A percentile compares a stretch with the other conserved stretches of the same genome.
Conservation (phyloP, 2,329 filamentous ascomycete genomes). For the Penicillium griseofulvum region DNA sequence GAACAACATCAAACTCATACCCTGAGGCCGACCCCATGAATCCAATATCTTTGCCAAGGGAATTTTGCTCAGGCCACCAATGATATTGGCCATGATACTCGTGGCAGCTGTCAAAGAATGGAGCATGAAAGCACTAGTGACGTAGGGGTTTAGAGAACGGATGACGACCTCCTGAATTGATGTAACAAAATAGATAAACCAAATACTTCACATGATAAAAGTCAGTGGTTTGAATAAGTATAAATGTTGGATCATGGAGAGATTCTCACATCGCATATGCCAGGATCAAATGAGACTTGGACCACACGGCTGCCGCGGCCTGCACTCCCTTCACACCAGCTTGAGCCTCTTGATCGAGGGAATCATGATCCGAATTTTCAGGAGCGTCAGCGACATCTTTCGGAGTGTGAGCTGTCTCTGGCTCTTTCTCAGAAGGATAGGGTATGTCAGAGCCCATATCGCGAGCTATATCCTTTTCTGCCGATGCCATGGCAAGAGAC, state of each 20-base stretch:
- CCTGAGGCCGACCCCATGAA: conserved; percentile 16
- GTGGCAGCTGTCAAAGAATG: conserved; percentile 15
- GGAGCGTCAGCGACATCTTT: not conserved
- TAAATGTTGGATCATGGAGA: not conserved
- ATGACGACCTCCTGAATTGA: conserved; percentile 15
- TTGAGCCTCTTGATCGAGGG: conserved; percentile 13
- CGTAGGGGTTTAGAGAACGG: conserved; percentile 13
- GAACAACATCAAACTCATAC: conserved; percentile 8
- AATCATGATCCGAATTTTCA: not conserved
- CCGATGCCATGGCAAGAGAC: not conserved
- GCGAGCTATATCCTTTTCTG: not conserved
- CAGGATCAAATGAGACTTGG: conserved; percentile 10
- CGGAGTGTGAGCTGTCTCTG: not conserved
- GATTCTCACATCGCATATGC: conserved; percentile 10
- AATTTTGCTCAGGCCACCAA: conserved; percentile 11
- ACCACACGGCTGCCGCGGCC: conserved; percentile 9
- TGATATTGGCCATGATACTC: conserved; percentile 9
- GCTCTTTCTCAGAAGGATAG: not conserved
- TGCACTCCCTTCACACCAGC: conserved; percentile 13
- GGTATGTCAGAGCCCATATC: not conserved
- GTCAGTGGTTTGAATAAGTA: not conserved
- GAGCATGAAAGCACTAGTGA: conserved; percentile 13
- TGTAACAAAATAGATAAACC: conserved; percentile 14
- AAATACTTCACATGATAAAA: conserved; percentile 1
- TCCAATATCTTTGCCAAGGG: conserved; percentile 21